Base-by-base conservation (phyloP, 1,284 basidiomycete genomes). In the Tylopilus sp. region DNA sequence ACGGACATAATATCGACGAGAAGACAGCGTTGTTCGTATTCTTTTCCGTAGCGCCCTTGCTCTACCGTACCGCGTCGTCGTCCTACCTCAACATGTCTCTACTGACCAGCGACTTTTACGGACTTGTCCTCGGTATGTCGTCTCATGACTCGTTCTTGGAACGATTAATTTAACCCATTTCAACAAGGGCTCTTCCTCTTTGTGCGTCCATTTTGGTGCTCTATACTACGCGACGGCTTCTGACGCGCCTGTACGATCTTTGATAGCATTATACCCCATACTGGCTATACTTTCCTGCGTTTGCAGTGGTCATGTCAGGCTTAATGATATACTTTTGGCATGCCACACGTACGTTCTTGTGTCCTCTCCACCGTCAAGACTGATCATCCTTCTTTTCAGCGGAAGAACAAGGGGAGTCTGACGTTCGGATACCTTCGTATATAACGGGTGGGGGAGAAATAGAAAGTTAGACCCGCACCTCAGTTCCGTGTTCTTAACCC, bases 101-200 rank as follows among this genome's bases (percentile, higher is more conserved):
- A 18, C 86, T 96, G n/a, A 91, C 94, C 15, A 91, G 90, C 75
- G 93, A 95, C 80, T 96, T 95, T 74, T 96, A 91, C 73, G 93
- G 94, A 22, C 84, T 96, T 39, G 80, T 95, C 15, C 93, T 96
- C 70, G 94, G 93, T 87, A 72, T 61, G 85, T 81, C 15, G 5
- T 55, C 16, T 32, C 57, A 9, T 29, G 29, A 29, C 44, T 32
- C 24, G 10, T 38, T n/a, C 1, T n/a, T 24, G 24, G 29, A 29
- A 39, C 9, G 13, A n/a, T 13, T 0, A n/a, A 24, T 44, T 60
- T 74, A 49, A 76, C n/a, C 12, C 22, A 1, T 1, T 22, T 22
- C 24, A 38, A 57, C 24, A 44, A 90, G 90, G 91, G 8, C 80
- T 94, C 57, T 87, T 89, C 77, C 84, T 92, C 68, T 92, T 87